Conservation (phyloP, 331 rosid species). For the Acacia pycnantha region DNA sequence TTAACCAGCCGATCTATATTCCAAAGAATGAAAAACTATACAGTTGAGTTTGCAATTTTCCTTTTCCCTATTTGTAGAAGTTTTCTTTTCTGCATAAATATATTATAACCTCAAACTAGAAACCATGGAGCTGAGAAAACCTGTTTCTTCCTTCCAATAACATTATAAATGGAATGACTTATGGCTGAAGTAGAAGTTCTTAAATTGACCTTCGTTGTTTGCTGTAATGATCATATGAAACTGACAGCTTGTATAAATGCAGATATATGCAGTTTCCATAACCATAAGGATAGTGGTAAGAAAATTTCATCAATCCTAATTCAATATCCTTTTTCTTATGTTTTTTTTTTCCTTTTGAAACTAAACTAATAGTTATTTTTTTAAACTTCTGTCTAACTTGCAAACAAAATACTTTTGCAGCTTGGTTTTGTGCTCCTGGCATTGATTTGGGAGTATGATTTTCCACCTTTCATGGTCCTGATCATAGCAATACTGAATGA, state of each 20-base stretch:
- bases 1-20: slow-evolving; percentile 84
- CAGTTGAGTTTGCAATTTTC: slow-evolving; percentile 38
- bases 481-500: slow-evolving; percentile 79
- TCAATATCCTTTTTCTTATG: not conserved
- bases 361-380: not conserved
- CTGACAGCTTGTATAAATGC: slow-evolving; percentile 18
- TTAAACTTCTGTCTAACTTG: not conserved
- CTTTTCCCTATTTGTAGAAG: not conserved
- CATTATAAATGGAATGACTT: not conserved
- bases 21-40: slow-evolving; percentile 90
- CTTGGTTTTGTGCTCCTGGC: slow-evolving; percentile 79
- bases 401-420: slow-evolving; percentile 39
- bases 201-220: not conserved
- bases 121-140: not conserved
- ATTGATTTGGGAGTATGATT: slow-evolving; percentile 79
- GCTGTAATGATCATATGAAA: not conserved
- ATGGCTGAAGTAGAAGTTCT: not conserved
- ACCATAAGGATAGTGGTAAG: slow-evolving; percentile 83
- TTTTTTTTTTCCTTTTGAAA: not conserved
- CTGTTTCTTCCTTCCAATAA: not conserved
- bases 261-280: slow-evolving; percentile 85
- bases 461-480: slow-evolving; percentile 93
- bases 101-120: not conserved
- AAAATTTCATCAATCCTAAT: not conserved
- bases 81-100: not conserved